Evolutionary conservation across 306 rosid species (phyloP).

Genomic region (Abrus precatorius): DNA sequence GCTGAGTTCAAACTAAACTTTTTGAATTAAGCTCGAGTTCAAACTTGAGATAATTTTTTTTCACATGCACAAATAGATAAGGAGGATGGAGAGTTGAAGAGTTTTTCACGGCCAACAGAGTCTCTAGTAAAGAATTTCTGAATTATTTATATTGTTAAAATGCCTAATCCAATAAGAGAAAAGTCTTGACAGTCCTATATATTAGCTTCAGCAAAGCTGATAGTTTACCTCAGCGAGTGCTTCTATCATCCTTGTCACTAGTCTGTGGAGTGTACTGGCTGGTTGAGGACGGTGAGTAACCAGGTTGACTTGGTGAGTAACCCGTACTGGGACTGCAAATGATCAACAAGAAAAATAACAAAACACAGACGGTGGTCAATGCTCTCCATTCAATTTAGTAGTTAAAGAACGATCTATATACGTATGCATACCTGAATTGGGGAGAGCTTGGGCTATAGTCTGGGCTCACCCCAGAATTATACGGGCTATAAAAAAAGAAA

Average conservation of each 20-base stretch:
- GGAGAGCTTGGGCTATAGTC: conserved; percentile 97
- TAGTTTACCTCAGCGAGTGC: conserved; percentile 60
- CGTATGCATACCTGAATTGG: conserved; percentile 69
- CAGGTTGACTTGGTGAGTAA: conserved; percentile 98
- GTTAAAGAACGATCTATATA: not conserved
- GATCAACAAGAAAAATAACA: conserved; percentile 9
- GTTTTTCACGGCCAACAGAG: not conserved
- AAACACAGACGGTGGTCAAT: conserved; percentile 27
- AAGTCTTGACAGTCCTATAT: not conserved
- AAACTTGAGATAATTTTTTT: conserved; percentile 2
- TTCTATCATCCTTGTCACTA: conserved; percentile 70
- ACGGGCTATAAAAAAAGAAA: conserved; percentile 69
- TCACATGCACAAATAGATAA: not conserved
- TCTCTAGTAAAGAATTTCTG: not conserved
- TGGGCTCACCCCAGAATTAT: conserved; percentile 84
- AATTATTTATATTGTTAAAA: not conserved
- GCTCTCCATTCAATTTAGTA: conserved; percentile 7
- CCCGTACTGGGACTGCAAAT: conserved; percentile 92
- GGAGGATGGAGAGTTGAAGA: not conserved
- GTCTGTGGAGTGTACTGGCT: conserved; percentile 97
- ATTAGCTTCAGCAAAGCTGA: conserved; percentile 16
- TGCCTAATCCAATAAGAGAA: conserved; percentile 27
- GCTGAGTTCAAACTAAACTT: conserved; percentile 26
- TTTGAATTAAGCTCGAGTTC: conserved; percentile 17
- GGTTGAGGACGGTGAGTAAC: conserved; percentile 95